These are phyloP conservation scores for Tricholoma hemisulphureum DNA, from an alignment of 768 basidiomycete genomes.

Conservation along the genomic window DNA sequence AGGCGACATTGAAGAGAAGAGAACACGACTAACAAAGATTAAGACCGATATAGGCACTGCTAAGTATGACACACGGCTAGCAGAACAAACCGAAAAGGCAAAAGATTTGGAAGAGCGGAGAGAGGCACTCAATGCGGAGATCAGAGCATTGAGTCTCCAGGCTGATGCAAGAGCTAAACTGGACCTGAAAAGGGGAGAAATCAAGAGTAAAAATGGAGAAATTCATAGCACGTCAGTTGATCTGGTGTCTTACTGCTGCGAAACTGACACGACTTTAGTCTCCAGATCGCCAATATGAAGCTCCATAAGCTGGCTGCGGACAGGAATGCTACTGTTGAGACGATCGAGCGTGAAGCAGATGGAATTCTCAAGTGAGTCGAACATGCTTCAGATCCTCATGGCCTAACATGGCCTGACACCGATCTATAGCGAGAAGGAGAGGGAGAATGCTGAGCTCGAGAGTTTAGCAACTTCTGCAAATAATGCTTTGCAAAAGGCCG, in stretches of 20 bases:
- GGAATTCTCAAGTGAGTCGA: conserved; percentile 51
- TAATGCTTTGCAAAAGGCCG: conserved; percentile 58
- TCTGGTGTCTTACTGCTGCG: background rate
- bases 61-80: conserved; percentile 64
- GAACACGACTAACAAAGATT: conserved; percentile 54
- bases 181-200: conserved; percentile 68
- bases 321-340: conserved; percentile 53
- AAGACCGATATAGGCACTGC: conserved; percentile 56
- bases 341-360: conserved; percentile 75
- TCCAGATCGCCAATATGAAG: conserved; percentile 58
- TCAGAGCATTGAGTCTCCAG: conserved; percentile 70
- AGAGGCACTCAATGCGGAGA: conserved; percentile 68
- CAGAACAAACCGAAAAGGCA: conserved; percentile 51
- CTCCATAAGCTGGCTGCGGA: conserved; percentile 63
- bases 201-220: conserved; percentile 62
- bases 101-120: conserved; percentile 65
- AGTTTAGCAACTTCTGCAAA: conserved; percentile 45
- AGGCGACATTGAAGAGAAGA: conserved; percentile 72
- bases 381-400: background rate
- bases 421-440: conserved; percentile 76
- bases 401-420: background rate
- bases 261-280: conserved; percentile 38
- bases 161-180: conserved; percentile 79
- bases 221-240: conserved; percentile 63
- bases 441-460: conserved; percentile 51